Base-by-base conservation (phyloP, 2,329 filamentous ascomycete species). In the Arthrobotrys megalospora region DNA sequence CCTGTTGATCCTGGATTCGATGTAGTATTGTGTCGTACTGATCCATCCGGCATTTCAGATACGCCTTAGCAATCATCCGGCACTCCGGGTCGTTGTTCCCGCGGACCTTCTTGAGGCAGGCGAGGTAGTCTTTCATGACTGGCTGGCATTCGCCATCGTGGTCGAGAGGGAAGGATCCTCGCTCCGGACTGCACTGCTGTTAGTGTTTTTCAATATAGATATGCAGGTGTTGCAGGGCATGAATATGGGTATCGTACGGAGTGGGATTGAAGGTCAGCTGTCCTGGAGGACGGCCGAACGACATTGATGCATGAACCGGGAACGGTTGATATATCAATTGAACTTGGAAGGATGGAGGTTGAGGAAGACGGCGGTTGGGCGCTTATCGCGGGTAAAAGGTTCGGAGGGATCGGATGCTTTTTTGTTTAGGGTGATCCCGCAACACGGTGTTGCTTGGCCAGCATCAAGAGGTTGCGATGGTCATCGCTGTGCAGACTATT, bases 121-220 rank as follows among this genome's bases (percentile, higher is more conserved):
- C 88, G 58, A 99, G 88, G 83, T 99, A 99, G 65, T 88, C 88
- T 73, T 89, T 89, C 90, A 98, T 98, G 80, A 96, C 89, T 75
- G 91, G 87, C 84, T 95, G 97, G 88, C 96, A 99, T 86, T 99
- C 96, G 83, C 90, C 93, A 84, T 97, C 94, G 82, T 97, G 94
- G 85, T 98, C 95, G 70, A 98, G 90, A n/a, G 95, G 95, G 83
- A 98, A 98, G 82, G 93, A 96, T 70, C 95, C 95, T 82, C 94
- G 91, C 84, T 97, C 92, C 4, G 95, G 95, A 72, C 93, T 96
- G 81, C 41, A 66, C 14, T 85, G 6, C 52, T 28, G 58, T 47
- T 43, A 38, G 45, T 34, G 24, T 45, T 48, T 34, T 12, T 36
- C 38, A 47, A 47, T 12, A 45, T 28, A 4, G 2, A 16, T 28